phyloP scores from a whole-genome alignment of 2,329 filamentous ascomycete genomes.

The Trichophyton benhamiae region DNA sequence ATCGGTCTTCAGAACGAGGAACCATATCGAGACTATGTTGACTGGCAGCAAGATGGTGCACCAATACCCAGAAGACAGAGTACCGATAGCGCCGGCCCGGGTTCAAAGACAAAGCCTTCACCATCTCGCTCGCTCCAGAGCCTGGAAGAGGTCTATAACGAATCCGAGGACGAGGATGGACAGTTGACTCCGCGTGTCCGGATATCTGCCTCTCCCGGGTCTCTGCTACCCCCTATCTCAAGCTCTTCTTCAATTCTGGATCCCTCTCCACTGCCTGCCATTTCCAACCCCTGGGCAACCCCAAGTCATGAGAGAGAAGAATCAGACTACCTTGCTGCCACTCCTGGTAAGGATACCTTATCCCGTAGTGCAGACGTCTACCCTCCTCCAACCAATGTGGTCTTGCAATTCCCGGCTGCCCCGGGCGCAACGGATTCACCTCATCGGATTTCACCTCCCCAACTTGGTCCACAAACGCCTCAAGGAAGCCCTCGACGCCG shows the following conservation, averaged over 20 bases:
- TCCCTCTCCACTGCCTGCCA: slow-evolving; percentile 20
- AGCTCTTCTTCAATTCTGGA: slow-evolving; percentile 21
- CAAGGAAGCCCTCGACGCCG: slow-evolving; percentile 12
- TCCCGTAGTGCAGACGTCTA: slow-evolving; percentile 15
- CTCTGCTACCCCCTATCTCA: slow-evolving; percentile 23
- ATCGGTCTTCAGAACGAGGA: slow-evolving; percentile 31
- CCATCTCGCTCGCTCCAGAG: slow-evolving; percentile 25
- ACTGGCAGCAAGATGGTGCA: slow-evolving; percentile 9
- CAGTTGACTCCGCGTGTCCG: slow-evolving; percentile 23
- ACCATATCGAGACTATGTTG: slow-evolving; percentile 25
- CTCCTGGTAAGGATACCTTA: slow-evolving; percentile 11
- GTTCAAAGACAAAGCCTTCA: slow-evolving; percentile 15
- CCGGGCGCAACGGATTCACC: slow-evolving; percentile 23
- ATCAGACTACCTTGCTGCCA: background rate
- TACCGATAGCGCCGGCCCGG: background rate
- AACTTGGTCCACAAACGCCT: slow-evolving; percentile 11
- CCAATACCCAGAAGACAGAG: background rate
- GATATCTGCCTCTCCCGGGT: slow-evolving; percentile 24
- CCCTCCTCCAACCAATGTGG: slow-evolving; percentile 22
- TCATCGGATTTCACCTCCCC: slow-evolving; percentile 9
- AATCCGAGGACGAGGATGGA: slow-evolving; percentile 20
- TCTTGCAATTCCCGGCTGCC: slow-evolving; percentile 30
- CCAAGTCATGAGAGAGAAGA: slow-evolving; percentile 3
- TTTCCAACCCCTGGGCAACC: slow-evolving; percentile 30
- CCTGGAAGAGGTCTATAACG: slow-evolving; percentile 16